Conservation (phyloP, 179 eudicot species). For the Monotropa hypopitys region DNA sequence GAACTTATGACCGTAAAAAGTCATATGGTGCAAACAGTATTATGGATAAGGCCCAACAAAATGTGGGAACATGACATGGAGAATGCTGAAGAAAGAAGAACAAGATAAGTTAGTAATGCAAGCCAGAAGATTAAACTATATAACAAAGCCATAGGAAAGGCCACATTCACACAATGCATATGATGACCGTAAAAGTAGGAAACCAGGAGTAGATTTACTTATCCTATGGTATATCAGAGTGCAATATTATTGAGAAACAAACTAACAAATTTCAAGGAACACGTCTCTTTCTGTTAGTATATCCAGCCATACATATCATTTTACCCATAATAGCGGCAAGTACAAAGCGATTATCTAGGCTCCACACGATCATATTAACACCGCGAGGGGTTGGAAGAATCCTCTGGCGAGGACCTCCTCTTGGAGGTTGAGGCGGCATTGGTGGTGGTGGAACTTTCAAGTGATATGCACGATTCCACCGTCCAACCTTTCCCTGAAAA, state of each 20-base stretch:
- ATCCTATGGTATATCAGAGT: not conserved
- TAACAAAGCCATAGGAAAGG: not conserved
- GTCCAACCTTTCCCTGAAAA: conserved; percentile 80
- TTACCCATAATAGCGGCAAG: conserved; percentile 99
- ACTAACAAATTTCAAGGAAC: not conserved
- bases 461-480: conserved; percentile 91
- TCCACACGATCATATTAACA: conserved; percentile 98
- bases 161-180: not conserved
- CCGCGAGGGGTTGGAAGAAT: conserved; percentile 91
- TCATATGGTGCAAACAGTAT: not conserved
- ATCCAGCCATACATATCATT: no score
- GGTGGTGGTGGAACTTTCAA: conserved; percentile 99
- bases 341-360: conserved; percentile 95
- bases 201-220: not conserved
- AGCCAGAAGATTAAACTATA: not conserved
- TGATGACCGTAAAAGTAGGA: not conserved
- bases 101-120: not conserved
- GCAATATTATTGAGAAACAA: not conserved
- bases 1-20: not conserved
- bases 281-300: not conserved
- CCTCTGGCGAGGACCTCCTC: conserved; percentile 98
- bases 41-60: not conserved
- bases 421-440: conserved; percentile 74
- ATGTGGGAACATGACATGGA: not conserved
- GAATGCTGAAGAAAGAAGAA: not conserved